Evolutionary conservation across 2,329 filamentous ascomycete species (phyloP), one percentile per base, ranked within the genome.

Genomic region (Trichoderma atroviride): DNA sequence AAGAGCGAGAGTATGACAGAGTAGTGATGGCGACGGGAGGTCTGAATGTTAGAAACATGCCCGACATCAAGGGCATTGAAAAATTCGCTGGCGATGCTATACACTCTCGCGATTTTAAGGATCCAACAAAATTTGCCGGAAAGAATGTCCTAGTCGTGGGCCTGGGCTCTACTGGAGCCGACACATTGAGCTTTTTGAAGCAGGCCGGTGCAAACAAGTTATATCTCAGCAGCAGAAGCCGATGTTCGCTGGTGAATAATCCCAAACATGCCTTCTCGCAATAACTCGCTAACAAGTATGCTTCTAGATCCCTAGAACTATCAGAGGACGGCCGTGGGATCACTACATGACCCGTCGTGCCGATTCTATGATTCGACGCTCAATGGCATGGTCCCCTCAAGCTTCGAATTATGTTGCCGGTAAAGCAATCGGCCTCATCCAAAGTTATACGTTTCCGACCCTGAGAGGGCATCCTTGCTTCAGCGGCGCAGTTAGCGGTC

Each of bases 61-160:
- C 81, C 7, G 52, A 74, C 0, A 74, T 83, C n/a, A 76, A 78
- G 35, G 80, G 78, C 0, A 73, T 79, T 14, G 79, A 82, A 5
- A 77, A 76, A 33, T 84, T 83, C 68, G 66, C 77, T 43, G 82
- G 82, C 3, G 74, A 76, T 2, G 70, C 79, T 13, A 76, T 84
- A 2, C 83, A 86, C 71, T 79, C 80, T 0, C 76, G 80, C 24
- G 72, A 76, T 22, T 81, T 80, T 66, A 78, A 80, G 22, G 74
- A 74, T 72, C 70, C 73, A 1, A 68, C 71, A 7, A 72, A 72
- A 33, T 83, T 82, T 71, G 74, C 76, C 16, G 79, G 76, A 11
- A 81, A 84, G 73, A 83, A 77, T n/a, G 80, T 85, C 2, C 71
- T 85, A 5, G 77, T 85, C 0, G 76, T 85, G 5, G 83, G 83